Evolutionary conservation across 768 basidiomycete species (phyloP).

Genomic region (Rhizopogon vulgaris): DNA sequence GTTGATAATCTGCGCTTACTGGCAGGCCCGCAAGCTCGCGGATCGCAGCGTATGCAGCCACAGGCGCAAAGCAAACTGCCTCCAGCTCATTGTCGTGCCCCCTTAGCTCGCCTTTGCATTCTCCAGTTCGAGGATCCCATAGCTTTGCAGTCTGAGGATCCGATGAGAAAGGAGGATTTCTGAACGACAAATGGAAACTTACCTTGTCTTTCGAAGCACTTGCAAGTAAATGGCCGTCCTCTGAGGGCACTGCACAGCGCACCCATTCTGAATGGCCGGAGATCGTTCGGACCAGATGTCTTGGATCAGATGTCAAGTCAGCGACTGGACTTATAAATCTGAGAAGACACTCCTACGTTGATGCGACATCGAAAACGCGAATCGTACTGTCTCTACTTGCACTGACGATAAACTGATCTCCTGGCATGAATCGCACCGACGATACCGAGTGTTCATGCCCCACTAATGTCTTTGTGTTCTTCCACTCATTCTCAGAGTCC

Average conservation of each 20-base stretch:
- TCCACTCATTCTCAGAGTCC: conserved; percentile 88
- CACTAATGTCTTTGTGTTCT: conserved; percentile 78
- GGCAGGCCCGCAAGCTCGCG: conserved; percentile 70
- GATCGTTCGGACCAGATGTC: conserved; percentile 73
- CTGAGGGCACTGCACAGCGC: conserved; percentile 55
- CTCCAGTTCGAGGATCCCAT: conserved; percentile 68
- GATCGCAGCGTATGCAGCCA: conserved; percentile 67
- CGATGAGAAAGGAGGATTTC: neutral
- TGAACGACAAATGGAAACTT: conserved; percentile 16
- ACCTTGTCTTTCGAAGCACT: conserved; percentile 90
- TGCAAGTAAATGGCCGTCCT: conserved; percentile 67
- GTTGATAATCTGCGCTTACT: conserved; percentile 33
- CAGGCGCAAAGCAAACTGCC: conserved; percentile 74
- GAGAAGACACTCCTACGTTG: conserved; percentile 45
- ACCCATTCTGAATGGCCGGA: conserved; percentile 84
- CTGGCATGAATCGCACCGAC: conserved; percentile 77
- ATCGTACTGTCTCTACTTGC: conserved; percentile 87
- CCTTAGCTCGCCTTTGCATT: conserved; percentile 75
- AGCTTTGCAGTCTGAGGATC: conserved; percentile 61
- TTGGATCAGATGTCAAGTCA: conserved; percentile 23
- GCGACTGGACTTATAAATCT: neutral
- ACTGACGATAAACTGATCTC: conserved; percentile 77
- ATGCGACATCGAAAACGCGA: conserved; percentile 79
- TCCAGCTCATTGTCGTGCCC: conserved; percentile 89
- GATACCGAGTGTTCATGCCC: conserved; percentile 93